Evolutionary conservation across 1,139 yeast species (phyloP), one percentile per base, ranked within the genome.

Genomic region (Nakaseomyces bracarensis): DNA sequence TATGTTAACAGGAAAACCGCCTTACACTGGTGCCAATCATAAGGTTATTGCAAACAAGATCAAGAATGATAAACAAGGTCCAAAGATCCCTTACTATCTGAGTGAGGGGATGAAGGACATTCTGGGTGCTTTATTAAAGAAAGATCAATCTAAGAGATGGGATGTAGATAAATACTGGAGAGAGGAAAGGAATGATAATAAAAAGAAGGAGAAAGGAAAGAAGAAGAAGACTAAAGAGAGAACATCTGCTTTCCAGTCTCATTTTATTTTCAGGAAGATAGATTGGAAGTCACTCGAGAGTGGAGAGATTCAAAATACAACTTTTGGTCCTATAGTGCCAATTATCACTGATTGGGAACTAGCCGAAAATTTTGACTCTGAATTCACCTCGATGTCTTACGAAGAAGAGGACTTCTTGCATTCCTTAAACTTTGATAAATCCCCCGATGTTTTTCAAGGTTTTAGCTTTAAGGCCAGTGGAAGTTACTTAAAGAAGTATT

Each of bases 331-430:
- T 0, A 86, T 91, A 39, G 69, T 79, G 25, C 97, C 97, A 0
- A 66, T 82, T 10, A 82, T 89, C 40, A 84, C 96, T 0, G 84
- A 87, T 55, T 89, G 94, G 11, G 77, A 74, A 26, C 65, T 85
- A 49, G 98, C 98, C 0, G 97, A 91, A 60, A 91, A 91, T 59
- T 91, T 91, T 60, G 94, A 91, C 54, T 65, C 72, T 16, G 95
- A 86, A 52, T 91, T 89, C 63, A 89, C 97, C 0, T 78, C 75
- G n/a, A 77, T 87, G 84, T 60, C 64, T 18, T 54, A 60, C 35
- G 61, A 60, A 33, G 55, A 54, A 29, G 52, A 52, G 16, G 48
- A 49, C 38, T 33, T 33, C 26, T 16, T 39, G 19, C 36, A 33
- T 5, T 21, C 36, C 4, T 11, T 33, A 4, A 20, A 33, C 18